Evolutionary conservation across 257 asterid species (phyloP), one percentile per base, ranked within the genome.

Genomic region (Solanum microdontum): DNA sequence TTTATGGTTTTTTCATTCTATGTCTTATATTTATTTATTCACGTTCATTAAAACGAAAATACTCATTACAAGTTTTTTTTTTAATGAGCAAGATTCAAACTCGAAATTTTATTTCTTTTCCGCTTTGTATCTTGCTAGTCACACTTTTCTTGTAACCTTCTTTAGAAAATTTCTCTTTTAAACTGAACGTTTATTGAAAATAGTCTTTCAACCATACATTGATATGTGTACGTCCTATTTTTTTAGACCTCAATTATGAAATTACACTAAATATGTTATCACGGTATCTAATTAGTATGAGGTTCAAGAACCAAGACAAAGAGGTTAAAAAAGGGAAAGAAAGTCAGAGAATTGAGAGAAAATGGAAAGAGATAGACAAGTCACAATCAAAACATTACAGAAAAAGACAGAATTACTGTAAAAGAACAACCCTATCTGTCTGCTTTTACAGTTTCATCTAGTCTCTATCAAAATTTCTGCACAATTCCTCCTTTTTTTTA

Each of bases 311-410:
- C 76, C 82, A 32, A 86, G 36, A 70, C 75, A 84, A 26, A 43
- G 30, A 75, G 51, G 85, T 24, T 48, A 89, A 37, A 89, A 37
- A 58, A 72, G 32, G 69, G 37, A 76, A 84, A 79, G 90, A 91
- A 74, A 87, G 87, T 83, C 40, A 89, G 36, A 79, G 93, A 91
- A 92, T 43, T 70, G 26, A 83, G 90, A 51, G 15, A 9, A 55
- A 60, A 73, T 17, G 48, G 14, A 14, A 43, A 43, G 84, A 30
- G 19, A 28, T 34, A 58, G 94, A 90, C n/a, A 86, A 51, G 94
- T 93, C 95, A 73, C 32, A 84, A 76, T 93, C 96, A 74, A 39
- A 58, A 37, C 66, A 66, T 48, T 26, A 70, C 82, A 87, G 89
- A 48, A 28, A 76, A 21, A 36, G 88, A 89, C 88, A 82, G 4